These are phyloP conservation scores for Nakazawaea peltata DNA, from an alignment of 805 yeast genomes.

Conservation along the genomic window DNA sequence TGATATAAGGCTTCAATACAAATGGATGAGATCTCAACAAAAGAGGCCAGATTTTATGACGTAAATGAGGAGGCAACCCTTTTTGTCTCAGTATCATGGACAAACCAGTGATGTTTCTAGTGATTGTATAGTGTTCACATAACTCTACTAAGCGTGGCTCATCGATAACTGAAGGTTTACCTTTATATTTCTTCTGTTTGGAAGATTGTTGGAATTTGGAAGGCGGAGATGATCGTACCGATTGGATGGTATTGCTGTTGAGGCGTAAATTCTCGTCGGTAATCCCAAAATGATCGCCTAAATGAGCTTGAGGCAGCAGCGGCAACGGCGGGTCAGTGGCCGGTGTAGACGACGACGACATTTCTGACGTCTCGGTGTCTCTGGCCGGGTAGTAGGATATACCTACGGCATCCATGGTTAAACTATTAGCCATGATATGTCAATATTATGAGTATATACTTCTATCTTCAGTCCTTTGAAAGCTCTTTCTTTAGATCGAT, in stretches of 20 bases:
- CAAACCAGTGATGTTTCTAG: slow-evolving; percentile 62
- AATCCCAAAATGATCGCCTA: too few relatives aligned
- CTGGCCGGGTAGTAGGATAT: too few relatives aligned
- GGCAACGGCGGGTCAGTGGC: too few relatives aligned
- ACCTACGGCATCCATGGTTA: not conserved
- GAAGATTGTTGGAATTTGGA: not conserved
- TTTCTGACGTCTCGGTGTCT: too few relatives aligned
- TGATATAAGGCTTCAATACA: slow-evolving; percentile 66
- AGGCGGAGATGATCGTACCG: not conserved
- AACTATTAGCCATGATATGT: not conserved
- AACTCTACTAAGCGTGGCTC: slow-evolving; percentile 42
- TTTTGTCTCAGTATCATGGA: slow-evolving; percentile 75
- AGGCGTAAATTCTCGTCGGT: too few relatives aligned
- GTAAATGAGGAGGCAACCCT: slow-evolving; percentile 78
- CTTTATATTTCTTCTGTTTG: slow-evolving; percentile 16
- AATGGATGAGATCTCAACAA: slow-evolving; percentile 78
- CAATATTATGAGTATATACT: too few relatives aligned
- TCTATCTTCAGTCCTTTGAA: too few relatives aligned
- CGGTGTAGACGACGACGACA: not conserved
- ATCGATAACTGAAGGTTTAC: slow-evolving; percentile 36
- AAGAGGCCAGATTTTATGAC: slow-evolving; percentile 81
- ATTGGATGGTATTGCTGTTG: not conserved
- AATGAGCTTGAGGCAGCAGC: too few relatives aligned
- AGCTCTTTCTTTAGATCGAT: too few relatives aligned
- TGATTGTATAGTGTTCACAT: slow-evolving; percentile 46